phyloP scores from a whole-genome alignment of 345 rosid genomes.

The Ceriops decandra region DNA sequence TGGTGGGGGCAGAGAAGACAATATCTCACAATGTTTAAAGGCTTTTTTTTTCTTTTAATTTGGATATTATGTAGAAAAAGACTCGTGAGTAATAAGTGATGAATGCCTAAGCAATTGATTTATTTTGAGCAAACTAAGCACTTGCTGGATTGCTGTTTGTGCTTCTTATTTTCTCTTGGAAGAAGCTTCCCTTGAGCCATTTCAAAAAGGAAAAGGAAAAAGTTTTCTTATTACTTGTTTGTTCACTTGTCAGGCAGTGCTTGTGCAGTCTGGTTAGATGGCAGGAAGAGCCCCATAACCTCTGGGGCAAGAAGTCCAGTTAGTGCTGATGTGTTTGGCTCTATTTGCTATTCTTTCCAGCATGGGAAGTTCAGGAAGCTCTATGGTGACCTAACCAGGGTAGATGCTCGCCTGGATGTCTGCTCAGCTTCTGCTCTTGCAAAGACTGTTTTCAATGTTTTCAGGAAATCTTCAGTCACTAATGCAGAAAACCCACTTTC shows the following conservation, averaged over 20 bases:
- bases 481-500: constrained; percentile 37
- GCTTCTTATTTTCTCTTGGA: background rate
- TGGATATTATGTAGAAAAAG: too few relatives aligned
- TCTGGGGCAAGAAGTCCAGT: constrained; percentile 49
- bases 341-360: constrained; percentile 68
- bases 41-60: background rate
- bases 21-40: background rate
- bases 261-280: constrained; percentile 57
- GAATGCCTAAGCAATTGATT: too few relatives aligned
- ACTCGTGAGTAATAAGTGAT: too few relatives aligned
- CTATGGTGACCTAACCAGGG: constrained; percentile 67
- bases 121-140: background rate
- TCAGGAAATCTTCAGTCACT: constrained; percentile 37
- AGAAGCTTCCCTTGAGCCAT: background rate
- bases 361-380: constrained; percentile 59
- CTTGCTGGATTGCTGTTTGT: background rate
- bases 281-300: constrained; percentile 29
- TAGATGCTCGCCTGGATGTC: constrained; percentile 74
- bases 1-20: background rate
- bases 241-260: constrained; percentile 44
- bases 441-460: constrained; percentile 37
- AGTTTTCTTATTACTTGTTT: constrained; percentile 7
- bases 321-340: constrained; percentile 61
- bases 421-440: constrained; percentile 60
- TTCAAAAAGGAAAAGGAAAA: background rate